A percentile compares a stretch with the other conserved stretches of the same genome.
These are phyloP conservation scores for Scolecobasidium constrictum DNA, from an alignment of 2,329 filamentous ascomycete species.

Conservation along the genomic window DNA sequence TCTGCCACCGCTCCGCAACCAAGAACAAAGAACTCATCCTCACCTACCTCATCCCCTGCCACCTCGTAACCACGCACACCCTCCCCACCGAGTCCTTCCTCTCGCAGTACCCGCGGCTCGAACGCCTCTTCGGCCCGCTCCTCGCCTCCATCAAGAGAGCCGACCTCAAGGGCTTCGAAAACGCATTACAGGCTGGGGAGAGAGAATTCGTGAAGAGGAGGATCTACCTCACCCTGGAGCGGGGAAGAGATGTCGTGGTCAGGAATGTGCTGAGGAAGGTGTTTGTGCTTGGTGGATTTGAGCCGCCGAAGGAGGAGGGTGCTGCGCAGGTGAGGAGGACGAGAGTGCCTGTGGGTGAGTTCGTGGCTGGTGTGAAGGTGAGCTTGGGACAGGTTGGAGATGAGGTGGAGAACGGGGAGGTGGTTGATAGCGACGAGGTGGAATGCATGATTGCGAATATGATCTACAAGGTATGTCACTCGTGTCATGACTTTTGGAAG, in stretches of 20 bases:
- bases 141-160: slow-evolving; percentile 69
- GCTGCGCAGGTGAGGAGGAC: slow-evolving; percentile 53
- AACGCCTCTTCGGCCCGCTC: slow-evolving; percentile 68
- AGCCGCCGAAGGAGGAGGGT: slow-evolving; percentile 60
- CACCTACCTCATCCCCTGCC: slow-evolving; percentile 89
- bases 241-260: slow-evolving; percentile 81
- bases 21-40: slow-evolving; percentile 84
- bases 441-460: slow-evolving; percentile 92
- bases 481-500: too few relatives aligned
- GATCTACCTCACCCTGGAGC: slow-evolving; percentile 89
- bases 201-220: slow-evolving; percentile 87
- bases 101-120: slow-evolving; percentile 62
- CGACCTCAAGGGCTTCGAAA: slow-evolving; percentile 74
- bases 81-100: slow-evolving; percentile 66
- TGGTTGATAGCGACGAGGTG: slow-evolving; percentile 79
- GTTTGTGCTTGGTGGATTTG: slow-evolving; percentile 73
- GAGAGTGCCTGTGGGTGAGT: slow-evolving; percentile 72
- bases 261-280: slow-evolving; percentile 89
- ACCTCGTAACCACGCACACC: slow-evolving; percentile 75
- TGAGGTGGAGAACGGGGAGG: slow-evolving; percentile 44
- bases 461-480: slow-evolving; percentile 80
- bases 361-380: slow-evolving; percentile 72
- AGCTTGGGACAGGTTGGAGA: slow-evolving; percentile 46
- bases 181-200: slow-evolving; percentile 69
- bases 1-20: slow-evolving; percentile 62